Base-by-base conservation (phyloP, 306 rosid genomes). In the Amphicarpaea edgeworthii region DNA sequence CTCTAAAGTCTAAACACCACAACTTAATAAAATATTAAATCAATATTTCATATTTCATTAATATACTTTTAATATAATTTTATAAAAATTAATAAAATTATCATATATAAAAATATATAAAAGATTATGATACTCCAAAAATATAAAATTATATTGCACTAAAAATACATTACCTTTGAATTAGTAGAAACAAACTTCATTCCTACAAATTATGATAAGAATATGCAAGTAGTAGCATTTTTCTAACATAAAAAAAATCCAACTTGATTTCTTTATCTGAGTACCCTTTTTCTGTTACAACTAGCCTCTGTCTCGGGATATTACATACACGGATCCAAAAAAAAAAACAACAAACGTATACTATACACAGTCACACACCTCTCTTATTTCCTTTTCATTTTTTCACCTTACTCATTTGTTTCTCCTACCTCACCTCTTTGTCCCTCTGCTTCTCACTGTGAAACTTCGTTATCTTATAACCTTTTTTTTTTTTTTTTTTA, bases 391-490 rank as follows among this genome's bases (percentile, higher is more conserved):
- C 37, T 9, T 70, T 72, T 20, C 47, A 12, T 3, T 28, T 63
- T 34, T 51, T 38, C 28, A 53, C 59, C 62, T 42, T 43, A 49
- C 70, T 67, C 51, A 1, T 61, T 61, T 65, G 8, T 19, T 57
- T 60, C 58, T 70, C 60, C 7, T 7, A 54, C 84, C 85, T 81
- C 60, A 71, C 87, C 79, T 23, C 83, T 85, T 70, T 90, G 88
- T 90, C 89, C 42, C 86, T 84, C 83, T 85, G 90, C 79, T 85
- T 79, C 12, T 15, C 70, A 42, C 83, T 15, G 53, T 85, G 87
- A 67, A 53, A 82, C 85, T 78, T 87, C 87, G 32, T 85, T 87
- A 17, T 87, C 86, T 66, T 6, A n/a, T n/a, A n/a, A n/a, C n/a
- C n/a, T n/a, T n/a, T 4, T 30, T 7, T 30, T 0, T 30, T 77